Conservation (phyloP, 768 basidiomycete genomes). For the Boletus subcaerulescens region DNA sequence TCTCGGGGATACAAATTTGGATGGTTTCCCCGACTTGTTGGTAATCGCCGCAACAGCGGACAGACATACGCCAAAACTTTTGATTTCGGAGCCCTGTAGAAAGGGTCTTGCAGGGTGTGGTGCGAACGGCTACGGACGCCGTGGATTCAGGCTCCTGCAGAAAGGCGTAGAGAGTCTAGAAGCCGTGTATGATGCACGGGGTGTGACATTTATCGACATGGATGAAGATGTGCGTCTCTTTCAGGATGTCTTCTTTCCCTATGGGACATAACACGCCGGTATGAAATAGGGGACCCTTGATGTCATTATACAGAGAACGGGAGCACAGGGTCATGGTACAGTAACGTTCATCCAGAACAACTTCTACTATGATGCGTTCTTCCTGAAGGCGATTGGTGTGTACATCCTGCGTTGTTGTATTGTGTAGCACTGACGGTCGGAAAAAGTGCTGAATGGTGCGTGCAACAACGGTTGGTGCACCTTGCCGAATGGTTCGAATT, state of each 20-base stretch:
- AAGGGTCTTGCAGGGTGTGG: slow-evolving; percentile 57
- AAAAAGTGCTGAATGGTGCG: slow-evolving; percentile 85
- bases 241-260: background rate
- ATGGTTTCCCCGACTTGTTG: slow-evolving; percentile 91
- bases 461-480: slow-evolving; percentile 83
- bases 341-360: slow-evolving; percentile 92
- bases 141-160: slow-evolving; percentile 60
- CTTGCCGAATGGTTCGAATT: slow-evolving; percentile 56
- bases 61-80: slow-evolving; percentile 54
- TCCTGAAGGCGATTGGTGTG: slow-evolving; percentile 92
- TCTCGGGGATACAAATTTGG: slow-evolving; percentile 87
- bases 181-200: slow-evolving; percentile 71
- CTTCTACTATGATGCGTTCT: slow-evolving; percentile 98
- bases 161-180: slow-evolving; percentile 62
- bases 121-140: slow-evolving; percentile 44
- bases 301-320: slow-evolving; percentile 85
- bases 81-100: slow-evolving; percentile 62
- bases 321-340: slow-evolving; percentile 58
- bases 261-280: background rate
- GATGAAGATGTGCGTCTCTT: slow-evolving; percentile 83
- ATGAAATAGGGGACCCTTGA: slow-evolving; percentile 78
- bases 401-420: slow-evolving; percentile 1
- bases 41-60: slow-evolving; percentile 45
- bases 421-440: background rate
- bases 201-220: slow-evolving; percentile 81